Base-by-base conservation (phyloP, 73 alveolate species). In the Symbiodinium natans region DNA sequence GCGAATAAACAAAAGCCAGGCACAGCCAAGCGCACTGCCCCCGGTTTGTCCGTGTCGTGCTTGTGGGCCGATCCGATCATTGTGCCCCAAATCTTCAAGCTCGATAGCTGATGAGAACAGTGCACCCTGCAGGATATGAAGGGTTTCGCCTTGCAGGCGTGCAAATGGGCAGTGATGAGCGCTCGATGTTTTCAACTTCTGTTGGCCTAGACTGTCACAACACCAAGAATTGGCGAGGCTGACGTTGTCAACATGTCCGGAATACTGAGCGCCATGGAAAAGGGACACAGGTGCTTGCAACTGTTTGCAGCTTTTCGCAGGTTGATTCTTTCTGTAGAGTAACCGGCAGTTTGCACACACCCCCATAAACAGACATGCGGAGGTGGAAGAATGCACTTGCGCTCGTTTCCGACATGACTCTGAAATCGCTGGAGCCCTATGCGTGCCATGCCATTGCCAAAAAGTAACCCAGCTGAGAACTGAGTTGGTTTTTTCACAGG, bases 221-320 rank as follows among this genome's bases (percentile, higher is more conserved):
- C 71, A 15, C 71, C 71, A 52, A 8, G 71, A n/a, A 52, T 52
- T 33, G 7, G 46, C 31, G 63, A 38, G 95, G 95, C 95, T 56
- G 41, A 88, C 43, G 43, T 88, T 54, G 43, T 88, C 86, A 88
- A 59, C 73, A 15, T 39, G 43, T 27, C 85, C 56, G 95, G 86
- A 25, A 86, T 88, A 36, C 68, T 88, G 75, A 88, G 95, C 10
- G 95, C 95, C 85, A 63, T 88, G 95, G 95, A 63, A 46, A 88
- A 88, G 33, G 95, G 85, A 0, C 95, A 88, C 43, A 59, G 95
- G 95, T 33, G 33, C 77, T 43, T 43, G 56, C 71, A 15, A 21
- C 71, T 52, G 71, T 29, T 52, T 52, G 71, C 71, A 52, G 71
- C 71, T 15, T 52, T 23, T 21, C 27, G 71, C 3, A 8, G 2